These are phyloP conservation scores for Coemansia sp. DNA, from an alignment of 192 early-diverging fungal genomes.

Conservation along the genomic window DNA sequence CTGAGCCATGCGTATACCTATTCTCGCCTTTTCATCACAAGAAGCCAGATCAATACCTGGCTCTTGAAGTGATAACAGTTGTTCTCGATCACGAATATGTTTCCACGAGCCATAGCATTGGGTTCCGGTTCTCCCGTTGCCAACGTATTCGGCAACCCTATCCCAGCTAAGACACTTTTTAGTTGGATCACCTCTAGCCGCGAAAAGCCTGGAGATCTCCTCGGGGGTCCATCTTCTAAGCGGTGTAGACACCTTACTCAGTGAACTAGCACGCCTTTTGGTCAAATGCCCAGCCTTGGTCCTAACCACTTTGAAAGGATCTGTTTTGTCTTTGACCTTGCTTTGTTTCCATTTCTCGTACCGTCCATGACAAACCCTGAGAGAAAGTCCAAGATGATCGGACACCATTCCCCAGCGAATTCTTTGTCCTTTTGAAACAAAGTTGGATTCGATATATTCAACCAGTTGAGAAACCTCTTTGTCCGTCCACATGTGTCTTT, in stretches of 20 bases:
- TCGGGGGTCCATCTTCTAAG: background rate
- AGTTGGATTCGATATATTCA: background rate
- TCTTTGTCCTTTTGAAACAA: background rate
- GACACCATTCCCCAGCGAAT: background rate
- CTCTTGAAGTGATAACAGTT: background rate
- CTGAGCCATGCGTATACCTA: too few relatives aligned
- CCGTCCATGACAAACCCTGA: background rate
- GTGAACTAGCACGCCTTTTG: background rate
- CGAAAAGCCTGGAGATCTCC: background rate
- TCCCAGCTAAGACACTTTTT: background rate
- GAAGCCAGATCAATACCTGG: background rate
- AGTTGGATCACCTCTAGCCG: too few relatives aligned
- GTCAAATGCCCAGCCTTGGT: background rate
- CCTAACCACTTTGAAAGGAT: too few relatives aligned
- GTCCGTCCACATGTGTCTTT: background rate
- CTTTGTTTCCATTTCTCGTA: background rate
- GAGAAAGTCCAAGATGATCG: background rate
- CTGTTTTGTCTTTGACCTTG: background rate
- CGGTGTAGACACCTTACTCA: background rate
- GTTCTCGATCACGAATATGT: too few relatives aligned
- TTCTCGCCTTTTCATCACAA: too few relatives aligned
- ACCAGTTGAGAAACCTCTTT: background rate
- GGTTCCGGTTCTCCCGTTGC: background rate
- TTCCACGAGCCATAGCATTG: too few relatives aligned
- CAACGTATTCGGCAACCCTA: background rate